A percentile compares a stretch with the other conserved stretches of the same genome.
phyloP scores from a whole-genome alignment of 306 rosid species.

The Quillaja saponaria region DNA sequence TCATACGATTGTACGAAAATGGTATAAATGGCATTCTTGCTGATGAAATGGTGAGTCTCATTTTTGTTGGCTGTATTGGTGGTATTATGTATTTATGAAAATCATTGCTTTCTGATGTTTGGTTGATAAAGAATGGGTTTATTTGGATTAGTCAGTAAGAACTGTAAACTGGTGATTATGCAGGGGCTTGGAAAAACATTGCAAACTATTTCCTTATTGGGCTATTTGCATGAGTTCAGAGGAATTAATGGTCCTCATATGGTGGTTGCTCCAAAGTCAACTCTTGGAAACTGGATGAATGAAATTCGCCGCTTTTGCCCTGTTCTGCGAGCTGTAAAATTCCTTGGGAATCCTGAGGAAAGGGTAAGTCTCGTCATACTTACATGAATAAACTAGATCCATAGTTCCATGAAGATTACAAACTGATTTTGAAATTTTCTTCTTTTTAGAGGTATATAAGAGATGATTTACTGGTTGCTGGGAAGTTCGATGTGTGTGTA shows the following conservation, averaged over 20 bases:
- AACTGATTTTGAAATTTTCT: neutral
- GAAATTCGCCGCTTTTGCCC: conserved; percentile 98
- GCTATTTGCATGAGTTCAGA: conserved; percentile 90
- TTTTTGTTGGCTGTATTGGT: neutral
- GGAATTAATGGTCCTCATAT: conserved; percentile 95
- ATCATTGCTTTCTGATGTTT: conserved; percentile 5
- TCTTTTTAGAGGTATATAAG: conserved; percentile 68
- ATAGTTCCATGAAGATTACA: neutral
- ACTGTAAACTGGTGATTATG: conserved; percentile 23
- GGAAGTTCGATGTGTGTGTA: conserved; percentile 93
- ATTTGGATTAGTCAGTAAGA: conserved; percentile 10
- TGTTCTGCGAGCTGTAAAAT: conserved; percentile 72
- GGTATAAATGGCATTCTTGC: conserved; percentile 99
- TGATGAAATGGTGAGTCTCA: conserved; percentile 79
- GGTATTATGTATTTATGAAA: neutral
- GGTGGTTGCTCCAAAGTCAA: conserved; percentile 99
- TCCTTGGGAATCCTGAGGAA: conserved; percentile 98
- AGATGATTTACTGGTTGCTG: conserved; percentile 86
- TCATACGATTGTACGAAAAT: conserved; percentile 88
- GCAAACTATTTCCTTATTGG: conserved; percentile 93
- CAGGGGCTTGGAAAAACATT: conserved; percentile 98
- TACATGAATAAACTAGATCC: neutral
- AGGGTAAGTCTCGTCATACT: conserved; percentile 47
- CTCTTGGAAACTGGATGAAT: conserved; percentile 99
- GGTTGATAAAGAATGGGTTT: conserved; percentile 6